Evolutionary conservation across 208 protist species (phyloP), one percentile per base, ranked within the genome.

Genomic region (Blastocrithidia nonstop): DNA sequence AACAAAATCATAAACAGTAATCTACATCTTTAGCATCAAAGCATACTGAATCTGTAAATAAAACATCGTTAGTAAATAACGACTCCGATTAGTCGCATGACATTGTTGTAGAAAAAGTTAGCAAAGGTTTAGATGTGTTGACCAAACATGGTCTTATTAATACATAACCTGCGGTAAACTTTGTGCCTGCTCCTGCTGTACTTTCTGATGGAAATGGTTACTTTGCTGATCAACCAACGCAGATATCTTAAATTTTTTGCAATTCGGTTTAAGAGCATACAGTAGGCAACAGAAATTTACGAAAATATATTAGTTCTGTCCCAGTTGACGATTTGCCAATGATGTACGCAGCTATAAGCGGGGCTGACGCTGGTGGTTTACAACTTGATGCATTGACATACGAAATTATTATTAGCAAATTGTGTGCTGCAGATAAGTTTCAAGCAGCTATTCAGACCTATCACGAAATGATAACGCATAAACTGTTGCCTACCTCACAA

Each of bases 361-460:
- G 84, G 4, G 66, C 75, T 13, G 54, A 56, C 43, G 16, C 23
- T 1, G 78, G 36, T 17, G 84, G 84, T 1, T 71, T 93, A 47
- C 54, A 55, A 16, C 20, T 75, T 8, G 75, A 71, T 46, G 50
- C 57, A 1, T 47, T 53, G 13, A 82, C 72, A 26, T 83, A 87
- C 46, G 84, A 93, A 57, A 50, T 55, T 0, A 52, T 87, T 4
- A 44, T 93, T 16, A 23, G 49, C 11, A 57, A 65, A 28, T 53
- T 93, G 11, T 57, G 87, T 24, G 55, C 61, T 13, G 76, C 57
- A 1, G 84, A 76, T 0, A 78, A 89, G 68, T 55, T 93, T 11
- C 55, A 60, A 35, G 67, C 57, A n/a, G 68, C 70, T 45, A 81
- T 93, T 67, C 79, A 82, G 50, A 38, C 85, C 6, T 84, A 87